Evolutionary conservation across 2,329 filamentous ascomycete species (phyloP).

Genomic region (Penicillium sp.): DNA sequence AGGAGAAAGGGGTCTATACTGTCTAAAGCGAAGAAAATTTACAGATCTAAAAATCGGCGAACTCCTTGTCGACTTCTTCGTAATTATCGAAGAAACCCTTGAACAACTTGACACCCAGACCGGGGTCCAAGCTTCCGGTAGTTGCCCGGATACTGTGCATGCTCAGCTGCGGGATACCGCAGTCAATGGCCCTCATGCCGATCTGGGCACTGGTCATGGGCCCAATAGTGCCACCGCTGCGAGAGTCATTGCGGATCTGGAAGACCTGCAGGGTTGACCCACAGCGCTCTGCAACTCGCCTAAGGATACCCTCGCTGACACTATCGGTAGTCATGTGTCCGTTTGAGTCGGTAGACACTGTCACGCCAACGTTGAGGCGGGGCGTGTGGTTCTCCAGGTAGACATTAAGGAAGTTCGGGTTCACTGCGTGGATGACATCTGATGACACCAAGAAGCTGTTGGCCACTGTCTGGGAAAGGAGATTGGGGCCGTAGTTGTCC

Average conservation of each 20-base stretch:
- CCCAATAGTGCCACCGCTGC: conserved; percentile 91
- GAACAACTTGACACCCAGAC: conserved; percentile 83
- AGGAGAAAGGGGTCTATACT: not conserved
- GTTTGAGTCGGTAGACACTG: conserved; percentile 78
- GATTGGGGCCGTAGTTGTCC: conserved; percentile 47
- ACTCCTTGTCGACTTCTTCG: conserved; percentile 81
- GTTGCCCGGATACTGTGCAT: conserved; percentile 94
- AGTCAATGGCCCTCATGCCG: conserved; percentile 81
- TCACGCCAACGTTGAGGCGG: conserved; percentile 82
- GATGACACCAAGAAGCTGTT: conserved; percentile 89
- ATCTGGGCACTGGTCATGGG: conserved; percentile 80
- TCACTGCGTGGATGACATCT: conserved; percentile 90
- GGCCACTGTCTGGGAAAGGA: conserved; percentile 80
- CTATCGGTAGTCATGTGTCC: conserved; percentile 96
- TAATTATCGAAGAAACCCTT: conserved; percentile 85
- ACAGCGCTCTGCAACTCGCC: conserved; percentile 72
- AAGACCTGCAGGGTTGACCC: conserved; percentile 77
- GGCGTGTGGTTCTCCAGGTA: conserved; percentile 87
- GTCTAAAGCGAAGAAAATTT: not conserved
- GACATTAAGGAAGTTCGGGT: conserved; percentile 83
- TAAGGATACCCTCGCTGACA: conserved; percentile 77
- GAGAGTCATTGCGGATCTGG: conserved; percentile 89
- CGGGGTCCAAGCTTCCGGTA: conserved; percentile 80
- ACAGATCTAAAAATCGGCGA: conserved; percentile 46
- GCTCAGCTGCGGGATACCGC: conserved; percentile 83